These are phyloP conservation scores for Litchi chinensis DNA, from an alignment of 345 rosid species.

Conservation along the genomic window DNA sequence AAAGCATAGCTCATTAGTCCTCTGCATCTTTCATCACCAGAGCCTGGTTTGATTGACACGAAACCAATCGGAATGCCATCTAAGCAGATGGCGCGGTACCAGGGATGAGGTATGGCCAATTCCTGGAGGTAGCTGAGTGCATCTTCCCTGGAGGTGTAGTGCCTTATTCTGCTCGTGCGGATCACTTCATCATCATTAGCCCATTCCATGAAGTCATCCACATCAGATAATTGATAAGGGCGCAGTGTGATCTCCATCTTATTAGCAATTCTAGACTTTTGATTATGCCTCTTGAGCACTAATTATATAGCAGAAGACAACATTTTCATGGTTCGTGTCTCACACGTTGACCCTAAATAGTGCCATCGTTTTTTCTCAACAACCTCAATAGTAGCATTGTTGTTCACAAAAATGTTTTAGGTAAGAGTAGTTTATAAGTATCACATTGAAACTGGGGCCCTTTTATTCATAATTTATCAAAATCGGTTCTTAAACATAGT, in stretches of 20 bases:
- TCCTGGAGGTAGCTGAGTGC: slow-evolving; percentile 42
- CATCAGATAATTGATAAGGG: slow-evolving; percentile 27
- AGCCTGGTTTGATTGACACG: slow-evolving; percentile 47
- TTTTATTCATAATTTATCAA: too few species aligned
- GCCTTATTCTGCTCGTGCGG: slow-evolving; percentile 60
- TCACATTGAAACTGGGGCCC: too few species aligned
- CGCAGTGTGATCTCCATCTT: background rate
- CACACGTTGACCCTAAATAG: background rate
- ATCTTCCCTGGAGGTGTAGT: slow-evolving; percentile 44
- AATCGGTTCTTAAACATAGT: too few species aligned
- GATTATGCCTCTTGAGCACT: background rate
- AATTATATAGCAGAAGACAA: background rate
- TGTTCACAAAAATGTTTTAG: background rate
- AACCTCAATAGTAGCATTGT: too few species aligned
- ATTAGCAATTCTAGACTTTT: background rate
- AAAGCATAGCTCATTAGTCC: slow-evolving; percentile 55
- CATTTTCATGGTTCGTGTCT: background rate
- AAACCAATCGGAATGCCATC: slow-evolving; percentile 51
- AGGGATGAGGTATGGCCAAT: slow-evolving; percentile 51
- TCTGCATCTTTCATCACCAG: slow-evolving; percentile 40
- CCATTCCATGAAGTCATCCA: slow-evolving; percentile 76
- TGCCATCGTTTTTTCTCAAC: background rate
- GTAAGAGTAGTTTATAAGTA: background rate
- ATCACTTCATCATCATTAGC: slow-evolving; percentile 50
- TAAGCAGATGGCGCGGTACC: slow-evolving; percentile 63